phyloP scores from a whole-genome alignment of 345 rosid genomes.

The rapeseed (Brassica napus) region DNA sequence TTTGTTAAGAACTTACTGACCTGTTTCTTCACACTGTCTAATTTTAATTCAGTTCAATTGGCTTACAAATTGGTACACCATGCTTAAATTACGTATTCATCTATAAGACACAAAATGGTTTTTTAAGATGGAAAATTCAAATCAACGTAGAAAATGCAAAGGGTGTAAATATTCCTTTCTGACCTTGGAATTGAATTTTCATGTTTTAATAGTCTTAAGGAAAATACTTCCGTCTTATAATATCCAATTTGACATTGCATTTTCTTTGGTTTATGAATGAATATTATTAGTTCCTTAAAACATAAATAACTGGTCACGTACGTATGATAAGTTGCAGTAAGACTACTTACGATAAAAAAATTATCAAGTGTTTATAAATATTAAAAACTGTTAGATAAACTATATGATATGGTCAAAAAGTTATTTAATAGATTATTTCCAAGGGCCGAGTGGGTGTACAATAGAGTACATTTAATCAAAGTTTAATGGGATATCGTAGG shows the following conservation, averaged over 20 bases:
- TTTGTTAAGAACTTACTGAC: neutral
- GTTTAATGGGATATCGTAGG: neutral
- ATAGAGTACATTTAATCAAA: neutral
- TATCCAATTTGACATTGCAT: neutral
- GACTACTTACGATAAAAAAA: too few relatives aligned
- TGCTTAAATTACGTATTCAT: neutral
- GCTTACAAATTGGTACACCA: neutral
- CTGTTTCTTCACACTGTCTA: neutral
- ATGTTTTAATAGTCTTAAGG: constrained; percentile 8
- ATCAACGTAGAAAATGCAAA: neutral
- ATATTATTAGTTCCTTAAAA: neutral
- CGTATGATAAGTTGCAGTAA: neutral
- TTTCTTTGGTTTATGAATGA: neutral
- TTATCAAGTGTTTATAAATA: too few relatives aligned
- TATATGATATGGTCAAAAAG: neutral
- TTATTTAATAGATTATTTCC: neutral
- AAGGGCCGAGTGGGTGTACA: neutral
- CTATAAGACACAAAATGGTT: too few relatives aligned
- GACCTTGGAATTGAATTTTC: constrained; percentile 14
- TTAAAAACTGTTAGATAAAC: too few relatives aligned
- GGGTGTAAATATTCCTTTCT: constrained; percentile 14
- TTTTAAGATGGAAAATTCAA: neutral
- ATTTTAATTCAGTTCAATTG: neutral
- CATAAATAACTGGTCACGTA: neutral
- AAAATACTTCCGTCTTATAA: neutral